Conservation (phyloP, 805 yeast genomes). For the Candida sithepensis region DNA sequence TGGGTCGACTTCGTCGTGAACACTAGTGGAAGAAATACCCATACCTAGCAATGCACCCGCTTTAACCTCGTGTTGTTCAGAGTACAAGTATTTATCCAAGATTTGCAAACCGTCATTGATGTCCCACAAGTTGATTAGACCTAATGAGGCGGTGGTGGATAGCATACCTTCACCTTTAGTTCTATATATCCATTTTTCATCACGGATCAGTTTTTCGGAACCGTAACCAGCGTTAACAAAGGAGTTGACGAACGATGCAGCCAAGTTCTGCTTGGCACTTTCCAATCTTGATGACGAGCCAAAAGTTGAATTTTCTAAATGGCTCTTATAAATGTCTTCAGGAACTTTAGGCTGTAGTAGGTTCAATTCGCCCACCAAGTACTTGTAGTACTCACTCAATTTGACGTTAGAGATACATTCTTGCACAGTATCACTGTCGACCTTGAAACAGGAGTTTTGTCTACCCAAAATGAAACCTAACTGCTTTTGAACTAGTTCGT, state of each 20-base stretch:
- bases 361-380: slow-evolving; percentile 83
- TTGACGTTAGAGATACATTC: slow-evolving; percentile 80
- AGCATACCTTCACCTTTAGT: slow-evolving; percentile 90
- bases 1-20: slow-evolving; percentile 94
- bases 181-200: slow-evolving; percentile 79
- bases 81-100: slow-evolving; percentile 83
- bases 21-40: slow-evolving; percentile 88
- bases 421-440: slow-evolving; percentile 71
- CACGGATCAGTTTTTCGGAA: slow-evolving; percentile 74
- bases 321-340: slow-evolving; percentile 90
- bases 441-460: slow-evolving; percentile 76
- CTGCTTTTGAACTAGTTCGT: slow-evolving; percentile 76
- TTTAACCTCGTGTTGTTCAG: slow-evolving; percentile 80
- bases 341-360: slow-evolving; percentile 88
- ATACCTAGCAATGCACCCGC: slow-evolving; percentile 97
- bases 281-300: slow-evolving; percentile 63
- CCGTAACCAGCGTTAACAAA: slow-evolving; percentile 91
- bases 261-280: slow-evolving; percentile 92
- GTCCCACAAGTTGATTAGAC: slow-evolving; percentile 90
- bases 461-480: slow-evolving; percentile 84
- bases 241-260: slow-evolving; percentile 90
- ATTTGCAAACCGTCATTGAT: slow-evolving; percentile 82
- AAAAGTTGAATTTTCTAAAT: slow-evolving; percentile 63
- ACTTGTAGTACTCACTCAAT: slow-evolving; percentile 72
- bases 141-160: slow-evolving; percentile 88